A percentile compares a stretch with the other conserved stretches of the same genome.
These are phyloP conservation scores for Puya raimondii DNA, from an alignment of 176 grass and related monocot species.

Conservation along the genomic window DNA sequence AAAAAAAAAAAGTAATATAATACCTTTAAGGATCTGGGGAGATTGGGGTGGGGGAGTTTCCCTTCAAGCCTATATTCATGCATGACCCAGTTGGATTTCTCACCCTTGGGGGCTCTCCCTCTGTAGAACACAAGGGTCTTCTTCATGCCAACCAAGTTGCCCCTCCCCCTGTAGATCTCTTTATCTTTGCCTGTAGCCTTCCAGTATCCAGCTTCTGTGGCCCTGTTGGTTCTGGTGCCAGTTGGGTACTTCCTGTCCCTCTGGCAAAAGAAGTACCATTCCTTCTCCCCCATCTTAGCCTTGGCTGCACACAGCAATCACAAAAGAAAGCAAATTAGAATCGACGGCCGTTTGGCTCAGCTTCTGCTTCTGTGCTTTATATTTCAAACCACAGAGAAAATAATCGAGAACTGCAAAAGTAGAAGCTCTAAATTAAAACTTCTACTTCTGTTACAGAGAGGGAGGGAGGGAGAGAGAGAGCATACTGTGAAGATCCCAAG, in stretches of 20 bases:
- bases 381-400: not conserved
- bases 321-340: not conserved
- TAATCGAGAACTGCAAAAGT: too few relatives aligned
- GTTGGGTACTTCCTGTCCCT: conserved; percentile 98
- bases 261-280: conserved; percentile 90
- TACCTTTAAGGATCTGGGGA: conserved; percentile 66
- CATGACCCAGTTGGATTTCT: conserved; percentile 91
- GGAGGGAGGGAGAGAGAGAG: not conserved
- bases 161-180: conserved; percentile 62
- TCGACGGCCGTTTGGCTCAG: too few relatives aligned
- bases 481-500: conserved; percentile 84
- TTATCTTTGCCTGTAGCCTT: conserved; percentile 99
- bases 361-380: too few relatives aligned
- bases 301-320: conserved; percentile 22
- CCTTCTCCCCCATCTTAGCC: conserved; percentile 93
- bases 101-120: conserved; percentile 73
- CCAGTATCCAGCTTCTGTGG: conserved; percentile 89
- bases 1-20: not conserved
- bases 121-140: conserved; percentile 99
- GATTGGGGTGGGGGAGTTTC: conserved; percentile 29
- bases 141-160: conserved; percentile 89
- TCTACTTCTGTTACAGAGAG: not conserved
- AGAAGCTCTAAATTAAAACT: not conserved
- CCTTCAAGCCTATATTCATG: conserved; percentile 88
- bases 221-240: conserved; percentile 76